These are phyloP conservation scores for Rosa lucieae DNA, from an alignment of 306 rosid genomes.

Conservation along the genomic window DNA sequence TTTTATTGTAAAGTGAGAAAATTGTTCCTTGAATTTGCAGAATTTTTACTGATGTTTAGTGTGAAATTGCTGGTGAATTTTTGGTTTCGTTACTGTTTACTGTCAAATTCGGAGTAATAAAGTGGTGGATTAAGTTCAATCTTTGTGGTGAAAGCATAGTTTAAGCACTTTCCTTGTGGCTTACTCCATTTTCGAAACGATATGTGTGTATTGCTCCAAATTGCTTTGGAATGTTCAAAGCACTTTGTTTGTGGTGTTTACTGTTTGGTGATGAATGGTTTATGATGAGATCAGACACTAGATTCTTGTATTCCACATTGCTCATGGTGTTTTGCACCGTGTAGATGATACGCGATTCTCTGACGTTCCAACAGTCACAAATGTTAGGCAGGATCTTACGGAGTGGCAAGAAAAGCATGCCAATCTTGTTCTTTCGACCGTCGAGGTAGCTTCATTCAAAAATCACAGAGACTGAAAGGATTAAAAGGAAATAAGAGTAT, in stretches of 20 bases:
- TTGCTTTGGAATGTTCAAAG: neutral
- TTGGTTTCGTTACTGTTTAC: neutral
- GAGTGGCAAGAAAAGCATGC: conserved; percentile 83
- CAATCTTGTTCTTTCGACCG: conserved; percentile 56
- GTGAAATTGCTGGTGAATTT: neutral
- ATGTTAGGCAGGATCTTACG: conserved; percentile 64
- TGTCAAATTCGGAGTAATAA: neutral
- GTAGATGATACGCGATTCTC: conserved; percentile 57
- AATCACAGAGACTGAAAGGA: neutral
- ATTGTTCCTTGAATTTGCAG: neutral
- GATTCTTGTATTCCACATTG: neutral
- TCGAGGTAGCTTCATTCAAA: conserved; percentile 45
- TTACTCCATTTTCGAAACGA: neutral
- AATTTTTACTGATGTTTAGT: neutral
- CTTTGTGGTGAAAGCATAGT: neutral
- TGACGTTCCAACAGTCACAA: conserved; percentile 54
- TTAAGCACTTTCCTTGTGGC: neutral
- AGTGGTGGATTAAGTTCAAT: neutral
- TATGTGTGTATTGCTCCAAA: neutral
- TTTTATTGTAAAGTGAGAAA: neutral
- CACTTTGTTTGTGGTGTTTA: neutral
- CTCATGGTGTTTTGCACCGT: conserved; percentile 23
- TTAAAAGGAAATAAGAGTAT: neutral
- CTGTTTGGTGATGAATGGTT: neutral
- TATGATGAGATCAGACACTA: neutral